Evolutionary conservation across 768 basidiomycete genomes (phyloP), one percentile per base, ranked within the genome.

Genomic region (Tricholoma terreum): DNA sequence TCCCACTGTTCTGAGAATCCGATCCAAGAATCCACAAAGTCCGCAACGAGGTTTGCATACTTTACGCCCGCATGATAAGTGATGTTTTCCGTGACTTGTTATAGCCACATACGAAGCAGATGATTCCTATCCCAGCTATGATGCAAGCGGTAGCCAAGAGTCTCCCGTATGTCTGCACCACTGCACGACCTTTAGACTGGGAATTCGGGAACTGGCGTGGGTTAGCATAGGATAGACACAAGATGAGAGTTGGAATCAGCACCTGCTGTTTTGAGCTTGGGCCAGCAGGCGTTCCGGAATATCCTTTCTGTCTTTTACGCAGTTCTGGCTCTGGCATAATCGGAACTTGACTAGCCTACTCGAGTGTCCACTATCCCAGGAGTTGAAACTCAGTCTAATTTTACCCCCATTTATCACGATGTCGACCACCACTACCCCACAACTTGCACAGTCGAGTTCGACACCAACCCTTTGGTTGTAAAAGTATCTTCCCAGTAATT

Each of bases 1-100:
- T 73, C 71, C 66, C 71, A 75, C 50, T 74, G 73, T 33, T 77
- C 77, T 7, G 75, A 76, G 54, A 73, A 71, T 38, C 77, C 77
- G 52, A 78, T 73, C 72, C 71, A 78, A 19, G 71, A 67, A 43
- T 73, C 67, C 12, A 76, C 50, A 11, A 76, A 57, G 19, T 66
- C 58, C 3, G 60, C 58, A 22, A 74, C 52, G 19, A 66, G 40
- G 24, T 52, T 34, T 15, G 58, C 59, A 54, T 65, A 55, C 59
- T 60, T 52, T 55, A 60, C 19, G 12, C 27, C 14, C 19, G 6
- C 36, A 33, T 17, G 9, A 19, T 33, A 7, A 36, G 43, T 8
- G 35, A 21, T 11, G 14, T 35, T 19, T 27, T 10, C 24, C 21
- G 31, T n/a, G 42, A 31, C 34, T 6, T 7, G 30, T 33, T 33